Evolutionary conservation across 2,329 filamentous ascomycete species (phyloP).

Genomic region (Cordyceps militaris): DNA sequence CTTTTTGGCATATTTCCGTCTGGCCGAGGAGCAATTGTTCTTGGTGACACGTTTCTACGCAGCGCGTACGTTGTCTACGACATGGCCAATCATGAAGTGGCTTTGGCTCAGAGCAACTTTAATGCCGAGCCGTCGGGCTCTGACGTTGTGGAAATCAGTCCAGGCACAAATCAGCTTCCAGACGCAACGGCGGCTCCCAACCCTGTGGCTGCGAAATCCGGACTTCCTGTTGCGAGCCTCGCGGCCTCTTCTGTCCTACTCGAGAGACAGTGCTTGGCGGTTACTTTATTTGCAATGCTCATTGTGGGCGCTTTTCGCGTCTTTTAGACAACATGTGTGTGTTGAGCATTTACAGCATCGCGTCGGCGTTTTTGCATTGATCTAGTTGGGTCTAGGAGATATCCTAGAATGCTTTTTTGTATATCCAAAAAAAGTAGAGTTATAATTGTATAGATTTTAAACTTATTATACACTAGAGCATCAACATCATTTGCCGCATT

Average conservation of each 20-base stretch:
- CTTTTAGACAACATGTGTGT: neutral
- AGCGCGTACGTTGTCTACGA: conserved; percentile 73
- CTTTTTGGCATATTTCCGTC: conserved; percentile 61
- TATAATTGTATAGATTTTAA: neutral
- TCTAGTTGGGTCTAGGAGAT: neutral
- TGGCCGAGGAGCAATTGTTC: conserved; percentile 46
- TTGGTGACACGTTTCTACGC: conserved; percentile 69
- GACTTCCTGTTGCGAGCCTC: conserved; percentile 21
- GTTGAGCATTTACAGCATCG: neutral
- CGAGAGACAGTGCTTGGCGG: neutral
- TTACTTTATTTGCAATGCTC: neutral
- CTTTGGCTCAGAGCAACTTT: conserved; percentile 60
- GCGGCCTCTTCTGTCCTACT: neutral
- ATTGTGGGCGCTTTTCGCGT: neutral
- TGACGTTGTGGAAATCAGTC: conserved; percentile 48
- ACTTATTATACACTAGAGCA: neutral
- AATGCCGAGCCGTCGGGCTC: conserved; percentile 39
- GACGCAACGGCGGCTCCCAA: conserved; percentile 44
- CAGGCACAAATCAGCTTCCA: conserved; percentile 43
- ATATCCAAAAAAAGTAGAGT: neutral
- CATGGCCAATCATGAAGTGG: conserved; percentile 63
- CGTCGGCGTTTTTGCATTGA: neutral
- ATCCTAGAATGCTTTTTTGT: neutral
- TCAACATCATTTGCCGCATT: neutral
- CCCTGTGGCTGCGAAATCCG: conserved; percentile 42